Evolutionary conservation across 2,329 filamentous ascomycete genomes (phyloP).

Genomic region (Penicillium crustosum): DNA sequence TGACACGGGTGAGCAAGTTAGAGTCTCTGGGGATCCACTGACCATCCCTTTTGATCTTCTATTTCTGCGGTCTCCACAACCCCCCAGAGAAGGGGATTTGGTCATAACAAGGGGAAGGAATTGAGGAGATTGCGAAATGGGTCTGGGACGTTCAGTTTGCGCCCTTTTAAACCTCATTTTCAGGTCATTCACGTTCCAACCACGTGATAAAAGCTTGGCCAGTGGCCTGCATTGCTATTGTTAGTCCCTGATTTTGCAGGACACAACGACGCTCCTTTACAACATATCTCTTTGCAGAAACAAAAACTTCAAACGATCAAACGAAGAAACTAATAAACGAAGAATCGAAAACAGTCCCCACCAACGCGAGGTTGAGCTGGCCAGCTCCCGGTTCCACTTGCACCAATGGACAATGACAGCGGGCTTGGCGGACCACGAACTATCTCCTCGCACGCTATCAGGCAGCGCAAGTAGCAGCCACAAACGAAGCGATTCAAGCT

Average conservation of each 20-base stretch:
- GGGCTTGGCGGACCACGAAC: slow-evolving; percentile 28
- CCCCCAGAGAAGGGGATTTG: too few relatives aligned
- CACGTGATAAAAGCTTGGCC: too few relatives aligned
- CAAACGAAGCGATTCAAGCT: slow-evolving; percentile 60
- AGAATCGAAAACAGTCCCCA: not conserved
- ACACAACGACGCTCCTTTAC: not conserved
- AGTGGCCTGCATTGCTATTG: too few relatives aligned
- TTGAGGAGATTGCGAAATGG: too few relatives aligned
- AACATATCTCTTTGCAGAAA: not conserved
- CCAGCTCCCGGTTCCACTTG: slow-evolving; percentile 23
- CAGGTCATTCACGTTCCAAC: too few relatives aligned
- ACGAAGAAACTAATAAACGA: not conserved
- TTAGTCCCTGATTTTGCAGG: slow-evolving; percentile 8
- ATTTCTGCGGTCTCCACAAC: too few relatives aligned
- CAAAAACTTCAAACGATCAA: not conserved
- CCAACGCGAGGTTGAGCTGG: slow-evolving; percentile 21
- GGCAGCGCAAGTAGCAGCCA: slow-evolving; percentile 40
- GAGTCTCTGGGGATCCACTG: too few relatives aligned
- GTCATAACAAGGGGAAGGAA: too few relatives aligned
- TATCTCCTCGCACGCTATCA: slow-evolving; percentile 33
- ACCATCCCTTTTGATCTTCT: too few relatives aligned
- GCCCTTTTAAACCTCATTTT: too few relatives aligned
- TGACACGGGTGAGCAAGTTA: too few relatives aligned
- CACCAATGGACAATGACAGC: slow-evolving; percentile 40
- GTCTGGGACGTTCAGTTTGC: too few relatives aligned